Evolutionary conservation across 257 asterid genomes (phyloP).

Genomic region (Przewalskia tangutica): DNA sequence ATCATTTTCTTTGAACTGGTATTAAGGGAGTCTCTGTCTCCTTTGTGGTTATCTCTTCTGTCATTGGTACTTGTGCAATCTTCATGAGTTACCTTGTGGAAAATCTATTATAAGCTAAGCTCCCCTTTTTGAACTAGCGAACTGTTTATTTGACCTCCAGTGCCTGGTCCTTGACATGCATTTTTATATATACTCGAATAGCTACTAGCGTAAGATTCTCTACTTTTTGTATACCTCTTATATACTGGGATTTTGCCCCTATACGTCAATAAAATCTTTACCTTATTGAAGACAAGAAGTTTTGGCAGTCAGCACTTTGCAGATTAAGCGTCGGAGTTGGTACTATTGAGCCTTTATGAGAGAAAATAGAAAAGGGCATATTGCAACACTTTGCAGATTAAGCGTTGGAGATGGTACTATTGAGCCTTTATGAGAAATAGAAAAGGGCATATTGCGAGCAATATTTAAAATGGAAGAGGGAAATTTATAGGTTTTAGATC

Average conservation of each 20-base stretch:
- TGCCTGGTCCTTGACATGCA: background rate
- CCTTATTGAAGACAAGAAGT: background rate
- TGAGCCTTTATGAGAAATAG: background rate
- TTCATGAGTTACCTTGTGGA: background rate
- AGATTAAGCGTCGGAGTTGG: background rate
- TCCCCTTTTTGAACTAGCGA: background rate
- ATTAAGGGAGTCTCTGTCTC: background rate
- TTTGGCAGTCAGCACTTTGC: background rate
- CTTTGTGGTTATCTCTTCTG: background rate
- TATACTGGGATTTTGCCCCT: background rate
- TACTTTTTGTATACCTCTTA: background rate
- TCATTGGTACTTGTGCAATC: background rate
- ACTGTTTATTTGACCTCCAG: background rate
- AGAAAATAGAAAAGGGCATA: too few species aligned
- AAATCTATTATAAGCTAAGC: background rate
- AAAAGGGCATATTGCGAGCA: background rate
- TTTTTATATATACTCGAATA: background rate
- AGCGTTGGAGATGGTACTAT: background rate
- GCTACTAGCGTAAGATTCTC: background rate
- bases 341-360: background rate
- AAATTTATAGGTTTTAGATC: background rate
- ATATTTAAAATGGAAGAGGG: background rate
- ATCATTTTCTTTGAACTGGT: background rate
- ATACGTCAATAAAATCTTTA: background rate
- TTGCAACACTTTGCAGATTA: background rate